Percentiles rank a stretch among this genome's conserved stretches.
Conservation (phyloP, 164 flowering plant genomes). For the Tetracentron sinense region DNA sequence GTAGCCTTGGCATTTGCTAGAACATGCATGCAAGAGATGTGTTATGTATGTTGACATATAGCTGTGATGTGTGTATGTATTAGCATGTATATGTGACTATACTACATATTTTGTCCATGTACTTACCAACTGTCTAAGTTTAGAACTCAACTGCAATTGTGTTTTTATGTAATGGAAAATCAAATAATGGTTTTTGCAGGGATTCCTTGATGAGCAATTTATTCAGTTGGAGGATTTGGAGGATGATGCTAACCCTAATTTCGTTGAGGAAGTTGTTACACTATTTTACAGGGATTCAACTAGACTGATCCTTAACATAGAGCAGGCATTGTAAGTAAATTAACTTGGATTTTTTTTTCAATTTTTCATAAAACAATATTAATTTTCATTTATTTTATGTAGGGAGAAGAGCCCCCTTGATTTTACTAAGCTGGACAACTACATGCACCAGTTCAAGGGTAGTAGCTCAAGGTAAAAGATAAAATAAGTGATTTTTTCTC, state of each 20-base stretch:
- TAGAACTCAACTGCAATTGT: background rate
- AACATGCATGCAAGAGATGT: no score
- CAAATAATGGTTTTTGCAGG: conserved; percentile 28
- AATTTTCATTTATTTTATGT: no score
- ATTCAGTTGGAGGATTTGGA: conserved; percentile 52
- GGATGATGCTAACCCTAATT: conserved; percentile 52
- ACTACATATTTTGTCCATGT: background rate
- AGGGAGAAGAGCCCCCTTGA: conserved; percentile 13
- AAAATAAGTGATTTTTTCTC: no score
- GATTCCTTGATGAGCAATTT: conserved; percentile 62
- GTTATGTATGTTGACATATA: no score
- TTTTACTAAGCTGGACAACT: no score
- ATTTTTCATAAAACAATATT: no score
- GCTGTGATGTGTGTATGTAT: no score
- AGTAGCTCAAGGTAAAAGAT: no score
- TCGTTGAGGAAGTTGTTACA: conserved; percentile 58
- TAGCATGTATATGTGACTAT: no score
- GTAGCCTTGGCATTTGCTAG: background rate
- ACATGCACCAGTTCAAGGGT: no score
- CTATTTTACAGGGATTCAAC: conserved; percentile 42
- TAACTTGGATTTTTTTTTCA: background rate
- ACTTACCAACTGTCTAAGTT: background rate
- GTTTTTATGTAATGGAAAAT: background rate
- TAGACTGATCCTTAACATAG: conserved; percentile 37
- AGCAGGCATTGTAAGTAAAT: conserved; percentile 40